Evolutionary conservation across 208 protist genomes (phyloP).

Genomic region (Willaertia magna): DNA sequence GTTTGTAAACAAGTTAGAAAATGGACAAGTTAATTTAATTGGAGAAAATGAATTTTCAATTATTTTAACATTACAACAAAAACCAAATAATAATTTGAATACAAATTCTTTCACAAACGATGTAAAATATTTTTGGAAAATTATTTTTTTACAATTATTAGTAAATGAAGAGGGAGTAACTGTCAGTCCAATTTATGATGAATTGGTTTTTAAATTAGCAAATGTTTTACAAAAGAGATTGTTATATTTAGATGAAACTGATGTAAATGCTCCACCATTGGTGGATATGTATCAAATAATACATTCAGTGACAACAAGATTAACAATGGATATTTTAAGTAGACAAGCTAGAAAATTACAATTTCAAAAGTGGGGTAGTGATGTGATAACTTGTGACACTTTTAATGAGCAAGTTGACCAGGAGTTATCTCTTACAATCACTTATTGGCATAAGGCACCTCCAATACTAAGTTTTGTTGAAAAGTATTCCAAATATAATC

Average conservation of each 20-base stretch:
- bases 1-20: background rate
- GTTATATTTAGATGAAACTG: background rate
- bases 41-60: background rate
- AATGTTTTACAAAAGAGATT: background rate
- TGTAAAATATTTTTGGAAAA: background rate
- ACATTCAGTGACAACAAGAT: background rate
- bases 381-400: background rate
- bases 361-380: background rate
- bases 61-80: background rate
- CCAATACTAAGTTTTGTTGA: background rate
- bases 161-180: background rate
- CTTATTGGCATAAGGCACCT: background rate
- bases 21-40: background rate
- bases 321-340: background rate
- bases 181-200: background rate
- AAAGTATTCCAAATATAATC: too few relatives aligned
- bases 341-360: background rate
- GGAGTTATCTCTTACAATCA: background rate
- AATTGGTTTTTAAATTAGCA: background rate
- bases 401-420: background rate
- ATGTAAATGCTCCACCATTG: background rate
- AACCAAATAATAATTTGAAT: background rate
- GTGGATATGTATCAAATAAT: background rate
- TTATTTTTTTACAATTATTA: background rate
- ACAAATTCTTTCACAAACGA: background rate